These are phyloP conservation scores for Vitis hybrid DNA, from an alignment of 177 flowering plant genomes.

Conservation along the genomic window DNA sequence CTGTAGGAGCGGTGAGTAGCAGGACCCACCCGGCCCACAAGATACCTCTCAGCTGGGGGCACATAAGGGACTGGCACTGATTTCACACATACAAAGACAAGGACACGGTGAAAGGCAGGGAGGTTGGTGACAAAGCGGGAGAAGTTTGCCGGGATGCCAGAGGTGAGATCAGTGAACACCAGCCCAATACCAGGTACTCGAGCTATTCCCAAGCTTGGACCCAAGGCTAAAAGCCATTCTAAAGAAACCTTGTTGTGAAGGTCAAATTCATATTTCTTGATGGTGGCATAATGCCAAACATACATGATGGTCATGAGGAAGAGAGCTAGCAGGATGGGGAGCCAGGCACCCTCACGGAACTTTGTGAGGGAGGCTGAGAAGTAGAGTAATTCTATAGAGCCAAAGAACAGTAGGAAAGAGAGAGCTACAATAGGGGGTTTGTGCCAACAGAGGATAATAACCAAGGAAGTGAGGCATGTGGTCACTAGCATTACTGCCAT, in stretches of 20 bases:
- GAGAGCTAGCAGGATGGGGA: slow-evolving; percentile 81
- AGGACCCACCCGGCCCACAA: slow-evolving; percentile 87
- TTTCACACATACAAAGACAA: slow-evolving; percentile 79
- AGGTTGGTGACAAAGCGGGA: slow-evolving; percentile 90
- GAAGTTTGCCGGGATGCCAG: slow-evolving; percentile 92
- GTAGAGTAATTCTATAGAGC: slow-evolving; percentile 72
- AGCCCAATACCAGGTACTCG: slow-evolving; percentile 91
- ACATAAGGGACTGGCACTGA: slow-evolving; percentile 80
- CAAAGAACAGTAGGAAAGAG: slow-evolving; percentile 69
- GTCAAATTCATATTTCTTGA: slow-evolving; percentile 79
- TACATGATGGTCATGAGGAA: slow-evolving; percentile 79
- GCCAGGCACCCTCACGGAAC: slow-evolving; percentile 88
- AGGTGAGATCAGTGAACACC: slow-evolving; percentile 76
- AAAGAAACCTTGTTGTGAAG: slow-evolving; percentile 91
- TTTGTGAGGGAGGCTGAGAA: slow-evolving; percentile 84
- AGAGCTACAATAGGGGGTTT: slow-evolving; percentile 80
- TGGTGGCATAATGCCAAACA: slow-evolving; percentile 84
- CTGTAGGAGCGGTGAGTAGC: slow-evolving; percentile 76
- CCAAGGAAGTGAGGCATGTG: slow-evolving; percentile 86
- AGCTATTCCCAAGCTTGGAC: slow-evolving; percentile 76
- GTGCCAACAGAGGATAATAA: slow-evolving; percentile 87
- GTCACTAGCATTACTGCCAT: slow-evolving; percentile 97
- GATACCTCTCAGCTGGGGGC: slow-evolving; percentile 74
- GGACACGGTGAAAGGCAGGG: slow-evolving; percentile 84
- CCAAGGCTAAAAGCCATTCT: slow-evolving; percentile 88